Percentiles rank a stretch among this genome's conserved stretches.
Evolutionary conservation across 208 protist genomes (phyloP).

Genomic region (Plasmodiophora brassicae): DNA sequence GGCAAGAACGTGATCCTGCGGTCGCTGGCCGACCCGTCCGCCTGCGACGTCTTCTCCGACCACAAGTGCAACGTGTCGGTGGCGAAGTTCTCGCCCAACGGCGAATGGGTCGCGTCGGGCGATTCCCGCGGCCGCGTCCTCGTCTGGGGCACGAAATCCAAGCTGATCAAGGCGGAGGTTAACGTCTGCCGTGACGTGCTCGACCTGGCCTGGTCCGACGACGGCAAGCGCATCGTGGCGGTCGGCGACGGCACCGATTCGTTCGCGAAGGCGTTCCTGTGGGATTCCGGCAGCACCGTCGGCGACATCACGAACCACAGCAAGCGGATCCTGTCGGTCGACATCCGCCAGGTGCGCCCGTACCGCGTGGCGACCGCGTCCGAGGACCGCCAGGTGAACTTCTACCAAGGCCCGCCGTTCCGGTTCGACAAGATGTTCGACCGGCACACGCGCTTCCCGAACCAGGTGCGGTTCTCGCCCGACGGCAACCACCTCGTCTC

Average conservation of each 20-base stretch:
- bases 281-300: slow-evolving; percentile 60
- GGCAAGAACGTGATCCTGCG: slow-evolving; percentile 13
- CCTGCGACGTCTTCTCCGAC: slow-evolving; percentile 5
- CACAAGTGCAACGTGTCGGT: neutral
- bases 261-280: slow-evolving; percentile 60
- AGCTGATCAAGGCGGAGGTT: slow-evolving; percentile 18
- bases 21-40: neutral
- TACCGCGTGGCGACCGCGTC: slow-evolving; percentile 62
- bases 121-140: neutral
- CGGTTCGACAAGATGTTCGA: slow-evolving; percentile 58
- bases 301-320: slow-evolving; percentile 59
- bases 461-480: slow-evolving; percentile 62
- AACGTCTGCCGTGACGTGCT: slow-evolving; percentile 2
- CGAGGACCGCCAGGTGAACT: slow-evolving; percentile 63
- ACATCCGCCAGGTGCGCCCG: slow-evolving; percentile 62
- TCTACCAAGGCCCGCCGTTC: slow-evolving; percentile 67
- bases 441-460: slow-evolving; percentile 58
- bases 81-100: slow-evolving; percentile 19
- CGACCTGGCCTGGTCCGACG: slow-evolving; percentile 66
- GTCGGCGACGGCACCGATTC: slow-evolving; percentile 65
- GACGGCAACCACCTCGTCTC: slow-evolving; percentile 58
- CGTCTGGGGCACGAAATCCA: neutral
- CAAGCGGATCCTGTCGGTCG: slow-evolving; percentile 28
- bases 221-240: slow-evolving; percentile 65
- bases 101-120: slow-evolving; percentile 31